Conservation (phyloP, 176 grass and related monocot genomes). For the Phyllostachys edulis region DNA sequence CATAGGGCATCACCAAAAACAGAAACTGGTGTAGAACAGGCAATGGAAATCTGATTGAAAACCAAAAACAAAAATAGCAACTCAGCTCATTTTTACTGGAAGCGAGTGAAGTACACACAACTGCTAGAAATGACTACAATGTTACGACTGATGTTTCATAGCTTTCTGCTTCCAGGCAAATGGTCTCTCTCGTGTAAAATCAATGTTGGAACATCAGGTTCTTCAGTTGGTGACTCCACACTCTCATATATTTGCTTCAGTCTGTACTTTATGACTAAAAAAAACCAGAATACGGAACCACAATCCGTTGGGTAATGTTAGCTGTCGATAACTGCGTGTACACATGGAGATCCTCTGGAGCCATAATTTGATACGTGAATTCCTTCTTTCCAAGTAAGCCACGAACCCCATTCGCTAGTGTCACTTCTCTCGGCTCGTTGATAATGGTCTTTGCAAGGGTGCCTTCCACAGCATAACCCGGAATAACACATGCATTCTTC, state of each 20-base stretch:
- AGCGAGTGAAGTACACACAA: not conserved
- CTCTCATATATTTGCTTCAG: conserved; percentile 92
- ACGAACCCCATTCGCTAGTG: conserved; percentile 60
- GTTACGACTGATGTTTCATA: conserved; percentile 37
- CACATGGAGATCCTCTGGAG: conserved; percentile 87
- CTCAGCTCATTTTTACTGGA: not conserved
- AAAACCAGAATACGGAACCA: conserved; percentile 74
- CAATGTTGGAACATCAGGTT: conserved; percentile 63
- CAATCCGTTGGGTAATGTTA: conserved; percentile 78
- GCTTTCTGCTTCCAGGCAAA: conserved; percentile 73
- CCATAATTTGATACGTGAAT: conserved; percentile 96
- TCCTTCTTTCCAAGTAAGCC: conserved; percentile 84
- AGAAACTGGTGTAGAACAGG: not conserved
- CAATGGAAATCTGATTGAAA: not conserved
- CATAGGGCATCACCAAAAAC: not conserved
- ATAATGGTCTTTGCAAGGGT: conserved; percentile 93
- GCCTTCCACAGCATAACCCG: conserved; percentile 87
- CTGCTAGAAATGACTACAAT: not conserved
- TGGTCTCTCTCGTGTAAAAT: conserved; percentile 65
- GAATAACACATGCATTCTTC: conserved; percentile 92
- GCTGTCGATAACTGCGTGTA: conserved; percentile 81
- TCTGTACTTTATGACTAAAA: conserved; percentile 85
- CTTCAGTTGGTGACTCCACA: conserved; percentile 59
- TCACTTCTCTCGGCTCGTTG: conserved; percentile 89
- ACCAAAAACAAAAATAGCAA: not conserved